A percentile compares a stretch with the other conserved stretches of the same genome.
Conservation (phyloP, 108 stramenopile species). For the Skeletonema marinoi region DNA sequence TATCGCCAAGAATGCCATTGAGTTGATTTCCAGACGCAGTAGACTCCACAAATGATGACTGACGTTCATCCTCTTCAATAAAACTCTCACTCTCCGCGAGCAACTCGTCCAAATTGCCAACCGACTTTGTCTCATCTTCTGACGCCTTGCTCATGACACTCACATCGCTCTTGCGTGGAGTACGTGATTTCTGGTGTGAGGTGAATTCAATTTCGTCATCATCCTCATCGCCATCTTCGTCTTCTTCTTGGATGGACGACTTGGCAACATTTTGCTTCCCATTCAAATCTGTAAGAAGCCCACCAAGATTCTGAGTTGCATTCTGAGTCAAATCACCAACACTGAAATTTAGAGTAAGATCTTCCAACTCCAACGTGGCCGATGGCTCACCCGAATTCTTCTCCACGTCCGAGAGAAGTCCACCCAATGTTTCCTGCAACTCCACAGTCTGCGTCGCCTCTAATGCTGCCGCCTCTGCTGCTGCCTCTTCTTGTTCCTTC, state of each 20-base stretch:
- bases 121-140: conserved; percentile 1
- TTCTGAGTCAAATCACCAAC: conserved; percentile 6
- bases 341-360: conserved; percentile 4
- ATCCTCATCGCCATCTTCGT: conserved; percentile 8
- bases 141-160: conserved; percentile 2
- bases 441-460: neutral
- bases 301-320: neutral
- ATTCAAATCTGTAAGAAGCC: neutral
- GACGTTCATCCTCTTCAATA: neutral
- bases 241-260: neutral
- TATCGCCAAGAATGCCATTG: conserved; percentile 3
- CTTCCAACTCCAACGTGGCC: conserved; percentile 22
- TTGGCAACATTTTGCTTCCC: neutral
- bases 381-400: neutral
- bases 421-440: neutral
- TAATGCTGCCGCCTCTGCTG: neutral
- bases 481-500: neutral
- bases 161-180: conserved; percentile 6
- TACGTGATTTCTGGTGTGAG: neutral
- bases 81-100: conserved; percentile 3
- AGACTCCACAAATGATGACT: conserved; percentile 21
- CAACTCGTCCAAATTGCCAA: neutral
- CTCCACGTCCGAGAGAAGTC: neutral
- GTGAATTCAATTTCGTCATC: conserved; percentile 20
- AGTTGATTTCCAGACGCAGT: conserved; percentile 23